Evolutionary conservation across 23 red algal genomes (phyloP).

Genomic region (Gracilaria gracilis): DNA sequence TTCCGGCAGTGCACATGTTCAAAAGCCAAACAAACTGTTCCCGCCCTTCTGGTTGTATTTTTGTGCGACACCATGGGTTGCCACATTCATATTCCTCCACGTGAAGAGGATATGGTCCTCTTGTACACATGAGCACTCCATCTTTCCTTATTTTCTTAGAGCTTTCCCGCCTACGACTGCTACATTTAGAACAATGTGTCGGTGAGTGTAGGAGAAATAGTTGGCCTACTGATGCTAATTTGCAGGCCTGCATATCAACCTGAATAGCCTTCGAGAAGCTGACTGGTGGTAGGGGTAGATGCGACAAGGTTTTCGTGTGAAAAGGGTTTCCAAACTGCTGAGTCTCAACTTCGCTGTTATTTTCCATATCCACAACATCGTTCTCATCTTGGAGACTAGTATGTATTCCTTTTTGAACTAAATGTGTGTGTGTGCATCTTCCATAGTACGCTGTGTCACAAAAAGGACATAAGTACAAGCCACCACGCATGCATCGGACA

Average conservation of each 20-base stretch:
- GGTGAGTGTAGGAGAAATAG: neutral
- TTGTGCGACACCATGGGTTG: neutral
- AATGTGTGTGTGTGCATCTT: neutral
- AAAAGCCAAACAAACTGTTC: neutral
- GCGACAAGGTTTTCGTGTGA: neutral
- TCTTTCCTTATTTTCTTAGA: neutral
- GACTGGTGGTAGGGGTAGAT: neutral
- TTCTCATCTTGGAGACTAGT: neutral
- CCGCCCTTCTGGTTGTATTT: neutral
- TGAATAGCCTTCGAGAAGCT: neutral
- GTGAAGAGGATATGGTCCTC: neutral
- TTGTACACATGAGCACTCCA: constrained; percentile 7
- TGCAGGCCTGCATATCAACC: neutral
- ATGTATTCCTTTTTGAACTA: neutral
- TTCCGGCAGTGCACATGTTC: constrained; percentile 2
- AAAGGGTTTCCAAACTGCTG: neutral
- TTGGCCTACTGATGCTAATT: neutral
- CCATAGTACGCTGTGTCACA: neutral
- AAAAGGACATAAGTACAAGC: neutral
- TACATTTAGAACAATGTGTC: neutral
- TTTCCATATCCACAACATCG: neutral
- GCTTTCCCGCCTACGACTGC: neutral
- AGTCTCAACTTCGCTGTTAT: neutral
- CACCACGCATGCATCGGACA: neutral
- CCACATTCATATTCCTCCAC: neutral